Conservation (phyloP, 2,329 filamentous ascomycete genomes). For the Laburnicola sp. region DNA sequence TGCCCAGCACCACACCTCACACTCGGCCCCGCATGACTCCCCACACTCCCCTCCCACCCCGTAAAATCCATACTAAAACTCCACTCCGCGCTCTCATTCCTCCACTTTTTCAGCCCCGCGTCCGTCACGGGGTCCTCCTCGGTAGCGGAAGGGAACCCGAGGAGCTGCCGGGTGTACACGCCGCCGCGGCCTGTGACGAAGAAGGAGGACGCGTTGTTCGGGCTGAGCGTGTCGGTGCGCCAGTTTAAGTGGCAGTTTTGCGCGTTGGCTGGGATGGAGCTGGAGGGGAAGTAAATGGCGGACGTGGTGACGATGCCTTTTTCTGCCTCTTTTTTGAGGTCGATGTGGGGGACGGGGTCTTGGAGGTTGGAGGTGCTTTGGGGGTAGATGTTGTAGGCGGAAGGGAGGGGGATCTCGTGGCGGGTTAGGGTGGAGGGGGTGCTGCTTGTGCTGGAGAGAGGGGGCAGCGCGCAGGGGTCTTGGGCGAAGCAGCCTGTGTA, state of each 20-base stretch:
- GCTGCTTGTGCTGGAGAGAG: background rate
- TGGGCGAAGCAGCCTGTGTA: constrained; percentile 11
- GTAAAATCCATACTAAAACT: constrained; percentile 3
- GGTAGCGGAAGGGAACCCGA: constrained; percentile 4
- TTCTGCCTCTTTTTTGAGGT: constrained; percentile 8
- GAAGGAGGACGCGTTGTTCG: constrained; percentile 1
- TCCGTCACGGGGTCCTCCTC: background rate
- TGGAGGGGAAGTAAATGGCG: constrained; percentile 7
- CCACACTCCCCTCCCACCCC: background rate
- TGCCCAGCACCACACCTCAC: background rate
- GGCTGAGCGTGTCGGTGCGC: background rate
- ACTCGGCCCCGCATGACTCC: background rate
- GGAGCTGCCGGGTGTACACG: constrained; percentile 5
- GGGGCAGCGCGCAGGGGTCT: background rate
- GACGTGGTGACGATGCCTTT: constrained; percentile 3
- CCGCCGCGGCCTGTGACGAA: background rate
- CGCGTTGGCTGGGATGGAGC: constrained; percentile 9
- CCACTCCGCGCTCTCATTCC: background rate
- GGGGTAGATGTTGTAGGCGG: constrained; percentile 13
- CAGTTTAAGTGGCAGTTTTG: constrained; percentile 11
- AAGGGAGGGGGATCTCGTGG: constrained; percentile 4
- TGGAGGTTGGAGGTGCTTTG: constrained; percentile 4
- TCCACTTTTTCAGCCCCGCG: background rate
- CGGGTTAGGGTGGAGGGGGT: background rate
- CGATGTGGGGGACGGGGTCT: constrained; percentile 7